These are phyloP conservation scores for Apostasia ramifera DNA, from an alignment of 106 monocot genomes.

Conservation along the genomic window DNA sequence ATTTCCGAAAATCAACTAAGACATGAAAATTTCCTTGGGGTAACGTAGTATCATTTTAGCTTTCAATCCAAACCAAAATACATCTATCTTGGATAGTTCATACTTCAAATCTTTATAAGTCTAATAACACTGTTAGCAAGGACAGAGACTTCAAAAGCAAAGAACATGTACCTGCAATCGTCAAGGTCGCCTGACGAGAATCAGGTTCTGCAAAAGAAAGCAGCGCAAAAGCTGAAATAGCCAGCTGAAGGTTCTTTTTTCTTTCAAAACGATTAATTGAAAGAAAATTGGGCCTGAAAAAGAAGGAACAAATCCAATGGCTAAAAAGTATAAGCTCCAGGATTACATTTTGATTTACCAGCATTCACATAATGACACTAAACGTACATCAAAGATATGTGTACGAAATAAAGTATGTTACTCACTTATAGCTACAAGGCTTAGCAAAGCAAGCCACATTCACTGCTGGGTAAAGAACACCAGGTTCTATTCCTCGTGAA, in stretches of 20 bases:
- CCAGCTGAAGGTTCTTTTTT: conserved; percentile 91
- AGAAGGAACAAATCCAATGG: not conserved
- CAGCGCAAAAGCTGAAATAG: conserved; percentile 86
- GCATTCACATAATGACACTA: not conserved
- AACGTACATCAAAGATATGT: conserved; percentile 28
- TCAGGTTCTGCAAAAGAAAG: conserved; percentile 42
- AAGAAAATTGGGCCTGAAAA: conserved; percentile 82
- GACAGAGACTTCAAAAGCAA: too few species aligned
- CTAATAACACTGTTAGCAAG: too few species aligned
- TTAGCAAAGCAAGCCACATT: conserved; percentile 66
- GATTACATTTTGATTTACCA: not conserved
- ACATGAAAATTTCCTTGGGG: too few species aligned
- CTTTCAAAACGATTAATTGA: conserved; percentile 98
- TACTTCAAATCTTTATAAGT: too few species aligned
- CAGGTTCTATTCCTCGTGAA: conserved; percentile 47
- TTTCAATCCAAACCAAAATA: too few species aligned
- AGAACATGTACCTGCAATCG: conserved; percentile 59
- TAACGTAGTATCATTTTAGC: too few species aligned
- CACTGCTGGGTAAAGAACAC: conserved; percentile 86
- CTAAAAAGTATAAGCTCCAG: not conserved
- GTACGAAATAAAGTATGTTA: conserved; percentile 10
- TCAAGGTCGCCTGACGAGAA: conserved; percentile 49
- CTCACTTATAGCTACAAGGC: conserved; percentile 75
- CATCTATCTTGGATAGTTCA: too few species aligned
- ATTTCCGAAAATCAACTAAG: too few species aligned